A percentile compares a stretch with the other conserved stretches of the same genome.
phyloP scores from a whole-genome alignment of 768 basidiomycete genomes.

The Xerocomellus chrysenteron region DNA sequence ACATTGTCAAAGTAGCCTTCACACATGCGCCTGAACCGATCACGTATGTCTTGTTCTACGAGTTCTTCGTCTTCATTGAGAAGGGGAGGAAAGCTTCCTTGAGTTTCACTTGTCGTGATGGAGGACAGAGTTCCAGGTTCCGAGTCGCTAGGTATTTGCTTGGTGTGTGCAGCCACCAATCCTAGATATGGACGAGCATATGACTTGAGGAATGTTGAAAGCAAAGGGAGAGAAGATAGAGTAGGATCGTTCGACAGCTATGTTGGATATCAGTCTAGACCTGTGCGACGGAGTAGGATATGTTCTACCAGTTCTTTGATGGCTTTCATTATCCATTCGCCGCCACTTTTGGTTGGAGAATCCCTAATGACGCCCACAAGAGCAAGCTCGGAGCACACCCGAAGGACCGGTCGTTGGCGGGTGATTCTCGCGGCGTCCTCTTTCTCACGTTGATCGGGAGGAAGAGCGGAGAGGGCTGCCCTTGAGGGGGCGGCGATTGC shows the following conservation, averaged over 20 bases:
- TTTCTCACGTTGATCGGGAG: slow-evolving; percentile 84
- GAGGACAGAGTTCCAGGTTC: slow-evolving; percentile 58
- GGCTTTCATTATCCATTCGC: slow-evolving; percentile 88
- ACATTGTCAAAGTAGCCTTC: slow-evolving; percentile 92
- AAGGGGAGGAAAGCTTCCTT: slow-evolving; percentile 42
- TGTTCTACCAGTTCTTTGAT: slow-evolving; percentile 77
- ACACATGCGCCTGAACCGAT: slow-evolving; percentile 89
- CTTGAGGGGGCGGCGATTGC: slow-evolving; percentile 61
- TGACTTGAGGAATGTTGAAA: slow-evolving; percentile 92
- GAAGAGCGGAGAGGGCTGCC: slow-evolving; percentile 52
- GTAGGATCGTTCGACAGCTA: slow-evolving; percentile 88
- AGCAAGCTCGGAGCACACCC: slow-evolving; percentile 88
- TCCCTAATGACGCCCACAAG: slow-evolving; percentile 83
- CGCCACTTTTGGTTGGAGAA: slow-evolving; percentile 65
- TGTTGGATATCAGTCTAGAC: slow-evolving; percentile 13
- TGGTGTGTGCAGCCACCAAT: slow-evolving; percentile 53
- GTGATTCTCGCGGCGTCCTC: slow-evolving; percentile 79
- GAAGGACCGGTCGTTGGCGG: slow-evolving; percentile 81
- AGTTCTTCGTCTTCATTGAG: slow-evolving; percentile 65
- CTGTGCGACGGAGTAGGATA: slow-evolving; percentile 4
- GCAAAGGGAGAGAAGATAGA: slow-evolving; percentile 83
- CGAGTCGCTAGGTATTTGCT: slow-evolving; percentile 55
- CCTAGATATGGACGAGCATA: slow-evolving; percentile 88
- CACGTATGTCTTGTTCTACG: slow-evolving; percentile 81
- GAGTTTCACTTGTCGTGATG: slow-evolving; percentile 31